Percentiles rank a stretch among this genome's conserved stretches.
Conservation (phyloP, 179 eudicot genomes). For the Heliamphora pulchella region DNA sequence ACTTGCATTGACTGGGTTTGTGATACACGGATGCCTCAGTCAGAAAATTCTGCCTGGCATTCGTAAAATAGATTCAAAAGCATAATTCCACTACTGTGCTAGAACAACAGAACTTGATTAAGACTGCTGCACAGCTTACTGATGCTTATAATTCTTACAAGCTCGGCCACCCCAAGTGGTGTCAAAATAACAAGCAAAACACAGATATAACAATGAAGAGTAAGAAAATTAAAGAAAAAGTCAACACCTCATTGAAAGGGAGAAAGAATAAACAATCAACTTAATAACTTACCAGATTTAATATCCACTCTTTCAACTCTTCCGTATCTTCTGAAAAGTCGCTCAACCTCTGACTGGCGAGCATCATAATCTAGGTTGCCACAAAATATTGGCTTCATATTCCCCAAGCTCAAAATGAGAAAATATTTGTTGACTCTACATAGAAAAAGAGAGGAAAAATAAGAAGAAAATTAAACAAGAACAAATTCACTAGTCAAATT, state of each 20-base stretch:
- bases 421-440: too few relatives aligned
- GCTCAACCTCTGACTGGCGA: slow-evolving; percentile 62
- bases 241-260: slow-evolving; percentile 6
- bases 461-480: background rate
- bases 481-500: background rate
- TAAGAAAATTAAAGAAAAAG: background rate
- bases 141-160: background rate
- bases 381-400: slow-evolving; percentile 58
- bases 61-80: background rate
- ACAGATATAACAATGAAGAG: background rate
- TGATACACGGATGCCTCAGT: too few relatives aligned
- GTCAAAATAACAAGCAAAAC: background rate
- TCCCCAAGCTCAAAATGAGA: slow-evolving; percentile 9
- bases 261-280: background rate
- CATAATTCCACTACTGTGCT: background rate
- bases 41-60: background rate
- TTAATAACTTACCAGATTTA: slow-evolving; percentile 49
- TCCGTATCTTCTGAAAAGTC: slow-evolving; percentile 63
- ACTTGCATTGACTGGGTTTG: background rate
- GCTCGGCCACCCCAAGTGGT: background rate
- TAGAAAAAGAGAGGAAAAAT: background rate
- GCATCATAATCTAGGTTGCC: slow-evolving; percentile 68
- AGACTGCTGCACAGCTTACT: background rate
- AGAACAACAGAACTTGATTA: slow-evolving; percentile 1
- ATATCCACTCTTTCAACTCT: slow-evolving; percentile 67